Evolutionary conservation across 768 basidiomycete species (phyloP), one percentile per base, ranked within the genome.

Genomic region (Pleurotus giganteus): DNA sequence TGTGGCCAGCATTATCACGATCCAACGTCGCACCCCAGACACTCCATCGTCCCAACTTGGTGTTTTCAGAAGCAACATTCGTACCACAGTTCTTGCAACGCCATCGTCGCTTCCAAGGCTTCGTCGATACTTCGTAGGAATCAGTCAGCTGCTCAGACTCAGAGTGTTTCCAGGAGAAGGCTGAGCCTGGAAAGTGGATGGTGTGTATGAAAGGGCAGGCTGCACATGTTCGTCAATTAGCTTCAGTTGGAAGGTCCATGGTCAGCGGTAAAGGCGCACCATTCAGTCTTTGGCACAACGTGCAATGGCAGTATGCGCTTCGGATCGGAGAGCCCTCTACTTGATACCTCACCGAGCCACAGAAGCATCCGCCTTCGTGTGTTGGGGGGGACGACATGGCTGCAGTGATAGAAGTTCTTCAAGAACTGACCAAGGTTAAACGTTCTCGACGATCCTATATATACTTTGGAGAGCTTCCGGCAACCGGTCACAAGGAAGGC

Each of bases 221-320:
- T 86, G 50, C 17, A 26, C 9, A 32, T 12, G 27, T 39, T 17
- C 34, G 37, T 29, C 11, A 43, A 23, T 36, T 47, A 43, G 21
- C 31, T 34, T n/a, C n/a, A 41, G 46, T 36, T 60, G 57, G 49
- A 36, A 53, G 47, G 23, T 36, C 23, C 44, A 47, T 4, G 13
- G 31, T 13, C 31, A 13, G 7, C 13, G 4, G 26, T 24, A 29
- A 17, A 32, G 45, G 57, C 72, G 55, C 62, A 79, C 85, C 82
- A 59, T 69, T 80, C 47, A 86, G 63, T 36, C 78, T 71, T 65
- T 88, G 87, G 61, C 88, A 89, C n/a, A 77, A 65, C 3, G 82
- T 83, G 62, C 88, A 89, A 61, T 89, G 88, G 58, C 85, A 88
- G 61, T 82, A 88, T 4, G 82, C 85, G 58, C 79, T 80, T 29